A percentile compares a stretch with the other conserved stretches of the same genome.
Evolutionary conservation across 2,329 filamentous ascomycete genomes (phyloP).

Genomic region (Ophiostoma pallidulum): DNA sequence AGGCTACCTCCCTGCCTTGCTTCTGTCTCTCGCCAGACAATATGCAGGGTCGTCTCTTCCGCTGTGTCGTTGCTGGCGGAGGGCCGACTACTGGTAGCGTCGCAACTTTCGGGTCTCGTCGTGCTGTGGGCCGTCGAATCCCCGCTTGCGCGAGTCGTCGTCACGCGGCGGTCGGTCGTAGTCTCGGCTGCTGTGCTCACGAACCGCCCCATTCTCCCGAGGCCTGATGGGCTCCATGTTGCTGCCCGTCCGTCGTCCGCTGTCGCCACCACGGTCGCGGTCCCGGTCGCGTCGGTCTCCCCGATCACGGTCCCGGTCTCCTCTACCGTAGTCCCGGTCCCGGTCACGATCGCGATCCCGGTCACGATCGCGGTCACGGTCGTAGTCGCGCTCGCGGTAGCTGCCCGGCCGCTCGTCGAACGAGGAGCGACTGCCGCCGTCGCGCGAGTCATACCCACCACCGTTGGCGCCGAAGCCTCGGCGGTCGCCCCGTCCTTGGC

Average conservation of each 20-base stretch:
- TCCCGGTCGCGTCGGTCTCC: constrained; percentile 22
- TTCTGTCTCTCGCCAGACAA: not conserved
- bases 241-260: constrained; percentile 25
- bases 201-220: constrained; percentile 23
- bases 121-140: constrained; percentile 69
- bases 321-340: constrained; percentile 14
- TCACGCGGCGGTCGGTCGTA: constrained; percentile 45
- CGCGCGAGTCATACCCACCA: constrained; percentile 37
- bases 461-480: constrained; percentile 33
- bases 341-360: constrained; percentile 28
- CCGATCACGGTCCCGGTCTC: constrained; percentile 31
- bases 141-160: constrained; percentile 54
- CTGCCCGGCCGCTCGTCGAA: constrained; percentile 38
- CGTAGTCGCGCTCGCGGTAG: constrained; percentile 37
- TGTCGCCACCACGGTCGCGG: constrained; percentile 27
- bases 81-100: constrained; percentile 45
- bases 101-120: constrained; percentile 66
- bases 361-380: constrained; percentile 32
- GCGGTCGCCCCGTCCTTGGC: constrained; percentile 37
- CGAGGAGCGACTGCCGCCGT: constrained; percentile 32
- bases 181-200: constrained; percentile 25
- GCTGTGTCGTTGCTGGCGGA: constrained; percentile 1
- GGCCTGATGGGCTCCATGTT: constrained; percentile 22
- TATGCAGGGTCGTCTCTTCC: not conserved
- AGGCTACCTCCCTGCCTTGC: not conserved